phyloP scores from a whole-genome alignment of 768 basidiomycete species.

The Dentipellis sp. region DNA sequence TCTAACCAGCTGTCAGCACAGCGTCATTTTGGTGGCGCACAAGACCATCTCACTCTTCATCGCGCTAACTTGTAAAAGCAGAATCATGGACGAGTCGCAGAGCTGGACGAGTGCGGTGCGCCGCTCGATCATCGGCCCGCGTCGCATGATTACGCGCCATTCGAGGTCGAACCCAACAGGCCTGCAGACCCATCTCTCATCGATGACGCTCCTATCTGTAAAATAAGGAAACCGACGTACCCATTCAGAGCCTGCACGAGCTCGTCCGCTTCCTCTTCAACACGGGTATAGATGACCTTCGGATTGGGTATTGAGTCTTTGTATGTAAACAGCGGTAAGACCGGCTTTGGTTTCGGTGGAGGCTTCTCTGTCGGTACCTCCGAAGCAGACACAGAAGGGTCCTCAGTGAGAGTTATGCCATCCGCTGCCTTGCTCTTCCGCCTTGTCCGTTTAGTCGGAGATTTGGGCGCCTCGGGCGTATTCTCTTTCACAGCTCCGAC shows the following conservation, averaged over 20 bases:
- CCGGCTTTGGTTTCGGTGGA: not conserved
- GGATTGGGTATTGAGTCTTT: conserved; percentile 24
- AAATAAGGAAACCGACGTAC: conserved; percentile 16
- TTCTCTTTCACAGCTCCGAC: no score
- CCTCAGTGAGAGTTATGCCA: no score
- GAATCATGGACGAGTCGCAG: conserved; percentile 30
- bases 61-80: conserved; percentile 38
- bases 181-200: conserved; percentile 17
- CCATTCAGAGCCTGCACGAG: conserved; percentile 28
- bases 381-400: no score
- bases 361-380: not conserved
- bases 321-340: conserved; percentile 29
- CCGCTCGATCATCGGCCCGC: conserved; percentile 18
- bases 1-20: conserved; percentile 17
- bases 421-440: not conserved
- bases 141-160: conserved; percentile 30
- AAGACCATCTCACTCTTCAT: conserved; percentile 31
- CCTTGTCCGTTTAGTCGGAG: no score
- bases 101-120: conserved; percentile 38
- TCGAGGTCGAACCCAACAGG: conserved; percentile 45
- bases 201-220: not conserved
- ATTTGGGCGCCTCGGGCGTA: no score
- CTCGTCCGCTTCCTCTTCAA: conserved; percentile 33
- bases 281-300: conserved; percentile 28
- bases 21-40: not conserved